Conservation (phyloP, 78 protist species). For the Goniomonas avonlea region DNA sequence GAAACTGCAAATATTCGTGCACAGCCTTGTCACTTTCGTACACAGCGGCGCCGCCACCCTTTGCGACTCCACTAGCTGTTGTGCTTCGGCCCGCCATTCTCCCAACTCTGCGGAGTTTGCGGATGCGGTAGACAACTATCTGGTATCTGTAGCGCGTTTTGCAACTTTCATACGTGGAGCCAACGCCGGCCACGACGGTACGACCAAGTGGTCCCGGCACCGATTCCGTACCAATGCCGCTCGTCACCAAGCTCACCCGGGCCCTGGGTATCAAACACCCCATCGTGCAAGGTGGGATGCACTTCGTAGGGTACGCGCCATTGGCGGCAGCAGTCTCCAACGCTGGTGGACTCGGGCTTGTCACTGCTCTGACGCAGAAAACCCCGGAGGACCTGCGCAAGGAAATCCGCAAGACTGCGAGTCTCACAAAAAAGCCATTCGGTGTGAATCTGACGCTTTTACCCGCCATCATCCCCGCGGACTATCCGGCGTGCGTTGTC, state of each 20-base stretch:
- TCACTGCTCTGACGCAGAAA: constrained; percentile 38
- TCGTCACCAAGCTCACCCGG: constrained; percentile 26
- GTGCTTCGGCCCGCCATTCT: no score
- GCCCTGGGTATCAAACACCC: constrained; percentile 35
- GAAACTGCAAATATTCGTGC: constrained; percentile 39
- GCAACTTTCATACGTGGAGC: no score
- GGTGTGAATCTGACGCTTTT: constrained; percentile 46
- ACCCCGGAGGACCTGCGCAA: constrained; percentile 31
- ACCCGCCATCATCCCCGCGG: constrained; percentile 24
- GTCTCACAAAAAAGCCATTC: constrained; percentile 16
- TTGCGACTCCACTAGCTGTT: no score
- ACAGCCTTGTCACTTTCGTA: constrained; percentile 31
- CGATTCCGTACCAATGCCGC: no score
- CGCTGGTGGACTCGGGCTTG: constrained; percentile 42
- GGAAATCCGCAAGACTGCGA: constrained; percentile 13
- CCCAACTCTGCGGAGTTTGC: no score
- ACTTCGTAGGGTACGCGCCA: constrained; percentile 33
- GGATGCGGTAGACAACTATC: no score
- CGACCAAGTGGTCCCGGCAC: no score
- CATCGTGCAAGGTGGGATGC: constrained; percentile 34
- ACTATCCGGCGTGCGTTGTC: no score
- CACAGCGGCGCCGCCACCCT: no score
- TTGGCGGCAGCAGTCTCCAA: constrained; percentile 42
- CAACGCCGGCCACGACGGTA: no score
- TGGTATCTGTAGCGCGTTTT: no score